A percentile compares a stretch with the other conserved stretches of the same genome.
Conservation (phyloP, 1,139 yeast species). For the Zygosaccharomyces pseudobailii region DNA sequence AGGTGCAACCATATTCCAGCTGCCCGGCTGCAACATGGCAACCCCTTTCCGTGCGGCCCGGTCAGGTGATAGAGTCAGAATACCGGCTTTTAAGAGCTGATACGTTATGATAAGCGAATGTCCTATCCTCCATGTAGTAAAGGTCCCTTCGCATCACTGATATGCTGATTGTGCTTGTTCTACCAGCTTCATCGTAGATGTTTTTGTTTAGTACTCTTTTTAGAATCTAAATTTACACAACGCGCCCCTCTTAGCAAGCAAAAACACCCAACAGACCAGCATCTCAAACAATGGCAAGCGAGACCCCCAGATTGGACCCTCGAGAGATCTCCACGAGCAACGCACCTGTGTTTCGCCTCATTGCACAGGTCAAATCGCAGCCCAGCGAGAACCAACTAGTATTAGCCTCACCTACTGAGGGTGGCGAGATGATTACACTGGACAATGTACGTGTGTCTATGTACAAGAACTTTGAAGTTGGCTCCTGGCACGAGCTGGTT, state of each 20-base stretch:
- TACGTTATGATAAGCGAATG: too few species aligned
- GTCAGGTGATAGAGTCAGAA: not conserved
- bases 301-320: constrained; percentile 35
- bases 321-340: constrained; percentile 22
- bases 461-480: constrained; percentile 25
- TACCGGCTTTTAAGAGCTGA: not conserved
- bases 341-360: constrained; percentile 30
- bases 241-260: not conserved
- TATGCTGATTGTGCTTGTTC: too few species aligned
- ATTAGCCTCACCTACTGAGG: constrained; percentile 27
- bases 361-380: constrained; percentile 32
- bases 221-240: not conserved
- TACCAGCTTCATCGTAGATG: too few species aligned
- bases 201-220: too few species aligned
- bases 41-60: not conserved
- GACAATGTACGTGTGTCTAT: constrained; percentile 26
- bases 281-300: constrained; percentile 27
- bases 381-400: constrained; percentile 29
- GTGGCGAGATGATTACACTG: constrained; percentile 30
- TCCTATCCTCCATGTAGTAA: too few species aligned
- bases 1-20: too few species aligned
- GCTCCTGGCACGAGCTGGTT: constrained; percentile 33
- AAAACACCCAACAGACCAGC: not conserved
- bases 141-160: too few species aligned
- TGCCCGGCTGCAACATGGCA: too few species aligned